Conservation (phyloP, 1,284 basidiomycete species). For the Cystobasidium slooffiae region DNA sequence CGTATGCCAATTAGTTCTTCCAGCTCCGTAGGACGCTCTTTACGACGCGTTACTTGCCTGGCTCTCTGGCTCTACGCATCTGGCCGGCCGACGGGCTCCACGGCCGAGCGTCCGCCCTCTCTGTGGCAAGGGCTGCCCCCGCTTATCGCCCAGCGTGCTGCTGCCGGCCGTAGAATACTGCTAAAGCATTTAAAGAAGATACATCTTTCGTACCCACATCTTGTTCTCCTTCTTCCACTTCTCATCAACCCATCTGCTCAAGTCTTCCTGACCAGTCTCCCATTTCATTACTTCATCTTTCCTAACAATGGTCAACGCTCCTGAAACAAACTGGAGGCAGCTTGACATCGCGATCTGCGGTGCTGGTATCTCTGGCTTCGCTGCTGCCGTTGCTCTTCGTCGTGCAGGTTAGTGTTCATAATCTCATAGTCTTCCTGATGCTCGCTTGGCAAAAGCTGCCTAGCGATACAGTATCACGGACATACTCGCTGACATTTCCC, state of each 20-base stretch:
- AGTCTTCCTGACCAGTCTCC: slow-evolving; percentile 2
- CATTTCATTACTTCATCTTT: background rate
- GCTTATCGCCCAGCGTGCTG: slow-evolving; percentile 18
- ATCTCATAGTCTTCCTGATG: background rate
- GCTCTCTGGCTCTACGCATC: background rate
- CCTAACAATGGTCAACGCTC: slow-evolving; percentile 24
- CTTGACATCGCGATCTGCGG: slow-evolving; percentile 50
- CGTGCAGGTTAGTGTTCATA: slow-evolving; percentile 51
- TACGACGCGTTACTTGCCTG: background rate
- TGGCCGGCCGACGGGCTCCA: slow-evolving; percentile 10
- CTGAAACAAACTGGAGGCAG: slow-evolving; percentile 35
- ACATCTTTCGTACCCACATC: background rate
- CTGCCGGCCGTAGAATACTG: slow-evolving; percentile 14
- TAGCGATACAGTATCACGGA: slow-evolving; percentile 24
- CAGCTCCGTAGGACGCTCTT: background rate
- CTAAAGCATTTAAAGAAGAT: background rate
- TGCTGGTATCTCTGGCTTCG: slow-evolving; percentile 54
- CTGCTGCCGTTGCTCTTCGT: slow-evolving; percentile 54
- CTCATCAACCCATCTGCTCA: slow-evolving; percentile 7
- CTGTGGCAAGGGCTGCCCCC: slow-evolving; percentile 9
- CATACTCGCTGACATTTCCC: slow-evolving; percentile 18
- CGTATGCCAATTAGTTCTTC: slow-evolving; percentile 4
- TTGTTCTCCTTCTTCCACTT: slow-evolving; percentile 8
- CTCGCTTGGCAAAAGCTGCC: background rate
- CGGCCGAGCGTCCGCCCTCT: slow-evolving; percentile 2